phyloP scores from a whole-genome alignment of 1,284 basidiomycete species.

The Schizopora paradoxa region DNA sequence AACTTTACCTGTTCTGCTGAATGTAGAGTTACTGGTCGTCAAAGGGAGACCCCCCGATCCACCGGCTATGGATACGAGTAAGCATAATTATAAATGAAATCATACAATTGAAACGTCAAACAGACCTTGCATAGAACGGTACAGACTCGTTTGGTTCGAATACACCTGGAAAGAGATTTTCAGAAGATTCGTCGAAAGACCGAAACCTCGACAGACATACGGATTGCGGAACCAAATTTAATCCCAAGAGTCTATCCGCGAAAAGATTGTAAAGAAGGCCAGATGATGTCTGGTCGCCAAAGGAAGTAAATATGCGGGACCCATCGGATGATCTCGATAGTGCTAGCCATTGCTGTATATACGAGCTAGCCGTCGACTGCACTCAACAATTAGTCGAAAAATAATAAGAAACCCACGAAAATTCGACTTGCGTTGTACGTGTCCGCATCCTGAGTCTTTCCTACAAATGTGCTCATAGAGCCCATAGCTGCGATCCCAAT shows the following conservation, averaged over 20 bases:
- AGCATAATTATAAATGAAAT: not conserved
- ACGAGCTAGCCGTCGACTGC: conserved; percentile 1
- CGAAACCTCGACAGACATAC: conserved; percentile 19
- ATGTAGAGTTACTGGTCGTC: not conserved
- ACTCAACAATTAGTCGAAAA: not conserved
- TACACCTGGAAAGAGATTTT: conserved; percentile 4
- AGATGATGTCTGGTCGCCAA: conserved; percentile 26
- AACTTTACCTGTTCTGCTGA: conserved; percentile 1
- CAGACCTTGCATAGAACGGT: not conserved
- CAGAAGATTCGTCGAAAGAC: not conserved
- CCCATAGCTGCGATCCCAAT: conserved; percentile 38
- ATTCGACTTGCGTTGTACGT: conserved; percentile 25
- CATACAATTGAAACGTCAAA: not conserved
- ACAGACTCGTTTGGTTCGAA: conserved; percentile 6
- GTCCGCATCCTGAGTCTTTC: conserved; percentile 21
- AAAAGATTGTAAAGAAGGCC: conserved; percentile 44
- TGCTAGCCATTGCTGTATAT: conserved; percentile 13
- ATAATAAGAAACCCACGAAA: not conserved
- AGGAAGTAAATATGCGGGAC: conserved; percentile 23
- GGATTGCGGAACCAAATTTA: conserved; percentile 24
- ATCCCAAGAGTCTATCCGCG: conserved; percentile 34
- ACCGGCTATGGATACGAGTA: not conserved
- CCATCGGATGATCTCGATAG: not conserved
- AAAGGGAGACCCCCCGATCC: conserved; percentile 9
- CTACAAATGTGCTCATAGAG: conserved; percentile 30